Percentiles rank a stretch among this genome's conserved stretches.
phyloP scores from a whole-genome alignment of 192 early-diverging fungal genomes.

The Chytriomyces hyalinus region DNA sequence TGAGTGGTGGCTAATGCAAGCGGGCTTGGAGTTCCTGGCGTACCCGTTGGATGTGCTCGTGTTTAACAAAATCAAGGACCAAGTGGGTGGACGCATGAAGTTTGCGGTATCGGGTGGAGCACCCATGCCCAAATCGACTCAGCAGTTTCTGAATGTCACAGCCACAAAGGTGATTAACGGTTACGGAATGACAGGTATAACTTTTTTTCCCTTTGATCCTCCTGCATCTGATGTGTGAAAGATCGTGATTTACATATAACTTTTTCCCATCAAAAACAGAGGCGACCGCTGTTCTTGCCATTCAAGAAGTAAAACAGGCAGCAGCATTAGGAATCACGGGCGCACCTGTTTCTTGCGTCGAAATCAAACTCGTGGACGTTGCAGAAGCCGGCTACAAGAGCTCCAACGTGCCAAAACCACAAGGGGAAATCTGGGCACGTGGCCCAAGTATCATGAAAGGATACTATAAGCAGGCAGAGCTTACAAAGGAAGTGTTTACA shows the following conservation, averaged over 20 bases:
- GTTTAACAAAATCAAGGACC: constrained; percentile 80
- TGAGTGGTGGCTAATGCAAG: not conserved
- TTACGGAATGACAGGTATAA: constrained; percentile 72
- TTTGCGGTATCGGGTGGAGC: constrained; percentile 88
- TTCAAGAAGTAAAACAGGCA: constrained; percentile 48
- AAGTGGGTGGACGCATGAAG: constrained; percentile 84
- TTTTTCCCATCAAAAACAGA: not conserved
- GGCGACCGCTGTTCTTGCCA: constrained; percentile 8
- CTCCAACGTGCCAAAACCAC: constrained; percentile 43
- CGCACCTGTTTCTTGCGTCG: constrained; percentile 73
- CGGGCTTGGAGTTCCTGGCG: constrained; percentile 65
- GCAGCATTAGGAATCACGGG: constrained; percentile 66
- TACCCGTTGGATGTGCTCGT: constrained; percentile 72
- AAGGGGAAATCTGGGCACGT: constrained; percentile 85
- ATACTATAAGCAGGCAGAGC: constrained; percentile 76
- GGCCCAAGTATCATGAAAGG: constrained; percentile 79
- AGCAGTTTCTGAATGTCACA: constrained; percentile 79
- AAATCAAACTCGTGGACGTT: constrained; percentile 79
- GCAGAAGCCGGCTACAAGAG: constrained; percentile 40
- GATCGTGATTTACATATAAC: too few relatives aligned
- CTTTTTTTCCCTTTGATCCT: constrained; percentile 52
- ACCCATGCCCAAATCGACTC: constrained; percentile 82
- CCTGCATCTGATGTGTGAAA: constrained; percentile 10
- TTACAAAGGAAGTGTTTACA: constrained; percentile 71
- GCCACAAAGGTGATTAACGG: constrained; percentile 83